Percentiles rank a stretch among this genome's conserved stretches.
Conservation (phyloP, 768 basidiomycete species). For the Tulasnella sp. region DNA sequence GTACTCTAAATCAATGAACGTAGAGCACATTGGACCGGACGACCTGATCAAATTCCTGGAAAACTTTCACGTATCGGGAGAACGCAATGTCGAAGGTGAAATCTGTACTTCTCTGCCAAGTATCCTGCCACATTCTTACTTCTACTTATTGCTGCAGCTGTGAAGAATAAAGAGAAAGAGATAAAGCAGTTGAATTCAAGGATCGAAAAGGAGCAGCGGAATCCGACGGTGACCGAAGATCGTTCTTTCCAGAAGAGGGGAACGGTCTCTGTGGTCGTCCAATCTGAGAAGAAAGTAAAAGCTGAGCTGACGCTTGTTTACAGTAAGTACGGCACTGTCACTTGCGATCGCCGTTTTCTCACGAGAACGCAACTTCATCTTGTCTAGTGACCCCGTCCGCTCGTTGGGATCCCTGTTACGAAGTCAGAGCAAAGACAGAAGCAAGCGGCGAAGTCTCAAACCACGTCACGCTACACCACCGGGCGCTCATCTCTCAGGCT, state of each 20-base stretch:
- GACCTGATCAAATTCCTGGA: slow-evolving; percentile 34
- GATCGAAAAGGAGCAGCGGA: slow-evolving; percentile 26
- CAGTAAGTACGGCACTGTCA: slow-evolving; percentile 30
- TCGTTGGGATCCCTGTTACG: slow-evolving; percentile 45
- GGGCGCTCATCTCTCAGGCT: slow-evolving; percentile 41
- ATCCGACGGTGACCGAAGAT: neutral
- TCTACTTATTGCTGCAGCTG: neutral
- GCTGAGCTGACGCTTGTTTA: slow-evolving; percentile 44
- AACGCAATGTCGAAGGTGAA: slow-evolving; percentile 29
- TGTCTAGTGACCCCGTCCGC: slow-evolving; percentile 38
- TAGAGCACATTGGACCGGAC: slow-evolving; percentile 24
- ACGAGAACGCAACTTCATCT: neutral
- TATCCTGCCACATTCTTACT: neutral
- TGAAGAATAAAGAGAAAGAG: slow-evolving; percentile 15
- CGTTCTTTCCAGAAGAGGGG: slow-evolving; percentile 20
- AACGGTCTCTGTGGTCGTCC: slow-evolving; percentile 35
- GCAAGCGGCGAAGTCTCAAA: slow-evolving; percentile 36
- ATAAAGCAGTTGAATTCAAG: slow-evolving; percentile 19
- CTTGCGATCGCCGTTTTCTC: neutral
- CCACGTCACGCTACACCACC: slow-evolving; percentile 42
- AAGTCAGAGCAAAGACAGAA: slow-evolving; percentile 42
- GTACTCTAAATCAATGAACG: slow-evolving; percentile 25
- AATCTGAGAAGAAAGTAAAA: slow-evolving; percentile 28
- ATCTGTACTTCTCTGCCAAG: slow-evolving; percentile 19
- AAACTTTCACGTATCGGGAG: slow-evolving; percentile 32